phyloP scores from a whole-genome alignment of 345 rosid genomes.

The Atalantia buxifolia region DNA sequence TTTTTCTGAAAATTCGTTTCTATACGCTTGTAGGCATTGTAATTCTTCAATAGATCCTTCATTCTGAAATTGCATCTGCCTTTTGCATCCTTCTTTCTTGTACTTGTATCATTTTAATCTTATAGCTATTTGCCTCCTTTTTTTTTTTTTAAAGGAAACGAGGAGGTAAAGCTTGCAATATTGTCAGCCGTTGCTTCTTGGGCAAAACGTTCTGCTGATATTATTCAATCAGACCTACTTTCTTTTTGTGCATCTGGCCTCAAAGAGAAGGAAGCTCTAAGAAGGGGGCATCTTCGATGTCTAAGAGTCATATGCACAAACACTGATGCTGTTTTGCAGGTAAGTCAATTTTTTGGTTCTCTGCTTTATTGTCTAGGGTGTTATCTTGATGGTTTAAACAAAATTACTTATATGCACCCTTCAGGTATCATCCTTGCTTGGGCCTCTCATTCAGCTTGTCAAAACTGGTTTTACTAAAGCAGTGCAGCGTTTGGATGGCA shows the following conservation, averaged over 20 bases:
- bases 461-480: constrained; percentile 90
- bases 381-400: constrained; percentile 11
- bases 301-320: constrained; percentile 62
- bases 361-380: neutral
- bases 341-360: constrained; percentile 15
- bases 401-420: constrained; percentile 16
- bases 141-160: constrained; percentile 62
- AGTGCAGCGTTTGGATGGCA: constrained; percentile 90
- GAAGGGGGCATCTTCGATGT: constrained; percentile 92
- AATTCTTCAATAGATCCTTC: neutral
- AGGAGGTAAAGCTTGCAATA: constrained; percentile 82
- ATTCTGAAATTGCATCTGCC: constrained; percentile 2
- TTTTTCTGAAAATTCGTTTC: constrained; percentile 4
- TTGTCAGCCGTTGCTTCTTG: constrained; percentile 72
- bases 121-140: neutral
- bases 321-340: constrained; percentile 66
- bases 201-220: constrained; percentile 66
- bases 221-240: constrained; percentile 62
- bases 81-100: neutral
- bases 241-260: constrained; percentile 77
- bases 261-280: constrained; percentile 85
- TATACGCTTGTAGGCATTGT: constrained; percentile 1
- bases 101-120: neutral
- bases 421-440: constrained; percentile 79
- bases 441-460: constrained; percentile 83